phyloP scores from a whole-genome alignment of 2,329 filamentous ascomycete species.

The Cercospora berteroae region DNA sequence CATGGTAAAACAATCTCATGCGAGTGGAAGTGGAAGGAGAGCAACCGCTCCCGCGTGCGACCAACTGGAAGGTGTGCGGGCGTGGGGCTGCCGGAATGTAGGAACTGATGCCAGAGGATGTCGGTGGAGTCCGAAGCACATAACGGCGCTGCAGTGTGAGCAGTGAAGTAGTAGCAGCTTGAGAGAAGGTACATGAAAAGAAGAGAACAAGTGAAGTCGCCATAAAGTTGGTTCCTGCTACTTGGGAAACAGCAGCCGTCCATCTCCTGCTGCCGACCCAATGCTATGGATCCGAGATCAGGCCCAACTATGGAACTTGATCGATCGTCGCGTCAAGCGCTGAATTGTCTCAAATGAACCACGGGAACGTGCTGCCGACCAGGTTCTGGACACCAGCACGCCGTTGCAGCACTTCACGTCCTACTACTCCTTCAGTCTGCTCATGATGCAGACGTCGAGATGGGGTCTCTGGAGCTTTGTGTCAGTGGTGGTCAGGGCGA shows the following conservation, averaged over 20 bases:
- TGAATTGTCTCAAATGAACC: background rate
- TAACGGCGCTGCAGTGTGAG: background rate
- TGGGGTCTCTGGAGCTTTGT: background rate
- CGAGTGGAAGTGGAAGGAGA: background rate
- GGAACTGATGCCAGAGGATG: background rate
- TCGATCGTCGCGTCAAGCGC: slow-evolving; percentile 7
- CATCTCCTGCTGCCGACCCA: slow-evolving; percentile 11
- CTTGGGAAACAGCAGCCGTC: slow-evolving; percentile 5
- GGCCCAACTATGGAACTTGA: slow-evolving; percentile 14
- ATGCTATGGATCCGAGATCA: slow-evolving; percentile 12
- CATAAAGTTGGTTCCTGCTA: slow-evolving; percentile 16
- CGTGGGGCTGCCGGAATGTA: background rate
- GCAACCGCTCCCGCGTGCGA: background rate
- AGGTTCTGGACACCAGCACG: background rate
- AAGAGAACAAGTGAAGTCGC: slow-evolving; percentile 11
- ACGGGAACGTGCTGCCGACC: background rate
- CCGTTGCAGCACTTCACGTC: background rate
- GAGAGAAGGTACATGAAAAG: background rate
- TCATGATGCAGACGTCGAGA: background rate
- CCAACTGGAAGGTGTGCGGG: background rate
- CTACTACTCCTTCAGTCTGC: background rate
- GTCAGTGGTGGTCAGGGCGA: background rate
- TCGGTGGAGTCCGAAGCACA: background rate
- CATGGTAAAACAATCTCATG: background rate
- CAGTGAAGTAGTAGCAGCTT: background rate